These are phyloP conservation scores for Penicillium waksmanii DNA, from an alignment of 495 filamentous ascomycete genomes.

Conservation along the genomic window DNA sequence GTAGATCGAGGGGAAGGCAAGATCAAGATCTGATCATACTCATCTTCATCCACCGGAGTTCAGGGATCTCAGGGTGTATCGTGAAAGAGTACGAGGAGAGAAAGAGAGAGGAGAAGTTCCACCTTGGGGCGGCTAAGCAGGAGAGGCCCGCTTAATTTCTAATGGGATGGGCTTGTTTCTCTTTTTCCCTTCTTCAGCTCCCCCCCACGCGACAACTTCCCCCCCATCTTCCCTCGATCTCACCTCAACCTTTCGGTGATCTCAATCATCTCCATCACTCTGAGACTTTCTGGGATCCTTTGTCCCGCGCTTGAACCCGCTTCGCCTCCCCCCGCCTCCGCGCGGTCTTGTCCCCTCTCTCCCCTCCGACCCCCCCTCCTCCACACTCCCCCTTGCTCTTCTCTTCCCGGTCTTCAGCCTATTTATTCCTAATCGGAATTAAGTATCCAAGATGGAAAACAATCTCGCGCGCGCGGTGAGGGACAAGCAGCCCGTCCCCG, in stretches of 20 bases:
- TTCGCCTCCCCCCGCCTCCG: conserved; percentile 27
- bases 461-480: conserved; percentile 72
- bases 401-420: conserved; percentile 11
- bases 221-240: neutral
- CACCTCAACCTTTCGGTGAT: neutral
- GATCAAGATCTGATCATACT: neutral
- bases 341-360: conserved; percentile 10
- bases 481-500: conserved; percentile 90
- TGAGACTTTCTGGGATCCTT: neutral
- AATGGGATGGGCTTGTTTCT: neutral
- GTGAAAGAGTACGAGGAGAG: neutral
- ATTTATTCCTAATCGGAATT: conserved; percentile 3
- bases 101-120: neutral
- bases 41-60: no score
- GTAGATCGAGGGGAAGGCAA: neutral
- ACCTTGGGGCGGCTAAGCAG: neutral
- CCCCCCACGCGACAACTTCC: neutral
- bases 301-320: conserved; percentile 19
- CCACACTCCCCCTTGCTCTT: conserved; percentile 24
- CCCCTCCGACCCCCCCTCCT: conserved; percentile 9
- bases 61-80: neutral
- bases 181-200: neutral
- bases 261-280: neutral
- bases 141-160: conserved; percentile 1
- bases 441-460: conserved; percentile 44